Evolutionary conservation across 2,329 filamentous ascomycete species (phyloP).

Genomic region (Clarireedia monteithiana): DNA sequence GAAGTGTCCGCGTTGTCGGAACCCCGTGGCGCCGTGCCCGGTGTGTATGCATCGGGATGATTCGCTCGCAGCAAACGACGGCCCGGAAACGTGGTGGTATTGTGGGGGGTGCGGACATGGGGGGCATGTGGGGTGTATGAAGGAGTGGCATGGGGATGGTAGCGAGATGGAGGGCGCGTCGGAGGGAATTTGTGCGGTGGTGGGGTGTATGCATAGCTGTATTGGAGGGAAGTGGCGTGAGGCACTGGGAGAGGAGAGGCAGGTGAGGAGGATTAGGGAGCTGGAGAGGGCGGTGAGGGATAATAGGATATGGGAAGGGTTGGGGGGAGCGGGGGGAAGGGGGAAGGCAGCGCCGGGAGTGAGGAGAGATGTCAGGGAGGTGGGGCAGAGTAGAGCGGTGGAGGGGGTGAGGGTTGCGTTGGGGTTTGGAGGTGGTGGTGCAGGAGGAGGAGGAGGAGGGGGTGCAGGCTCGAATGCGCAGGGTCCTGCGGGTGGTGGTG

Average conservation of each 20-base stretch:
- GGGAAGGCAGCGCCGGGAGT: slow-evolving; percentile 31
- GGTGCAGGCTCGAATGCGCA: neutral
- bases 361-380: slow-evolving; percentile 44
- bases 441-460: neutral
- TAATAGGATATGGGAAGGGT: slow-evolving; percentile 2
- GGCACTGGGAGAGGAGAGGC: slow-evolving; percentile 32
- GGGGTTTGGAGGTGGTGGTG: slow-evolving; percentile 16
- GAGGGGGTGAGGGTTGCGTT: slow-evolving; percentile 50
- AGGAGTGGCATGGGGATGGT: slow-evolving; percentile 45
- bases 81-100: slow-evolving; percentile 45
- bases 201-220: slow-evolving; percentile 57
- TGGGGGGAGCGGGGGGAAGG: neutral
- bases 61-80: neutral
- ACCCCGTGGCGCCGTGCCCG: slow-evolving; percentile 47
- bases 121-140: slow-evolving; percentile 52
- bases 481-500: slow-evolving; percentile 15
- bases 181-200: slow-evolving; percentile 55
- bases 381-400: slow-evolving; percentile 52
- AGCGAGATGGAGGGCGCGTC: slow-evolving; percentile 31
- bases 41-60: slow-evolving; percentile 43
- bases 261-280: slow-evolving; percentile 35
- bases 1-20: slow-evolving; percentile 52
- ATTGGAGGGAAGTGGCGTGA: slow-evolving; percentile 49
- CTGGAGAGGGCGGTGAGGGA: slow-evolving; percentile 31
- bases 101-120: slow-evolving; percentile 56